Base-by-base conservation (phyloP, 2,329 filamentous ascomycete species). In the Onygenales sp. region DNA sequence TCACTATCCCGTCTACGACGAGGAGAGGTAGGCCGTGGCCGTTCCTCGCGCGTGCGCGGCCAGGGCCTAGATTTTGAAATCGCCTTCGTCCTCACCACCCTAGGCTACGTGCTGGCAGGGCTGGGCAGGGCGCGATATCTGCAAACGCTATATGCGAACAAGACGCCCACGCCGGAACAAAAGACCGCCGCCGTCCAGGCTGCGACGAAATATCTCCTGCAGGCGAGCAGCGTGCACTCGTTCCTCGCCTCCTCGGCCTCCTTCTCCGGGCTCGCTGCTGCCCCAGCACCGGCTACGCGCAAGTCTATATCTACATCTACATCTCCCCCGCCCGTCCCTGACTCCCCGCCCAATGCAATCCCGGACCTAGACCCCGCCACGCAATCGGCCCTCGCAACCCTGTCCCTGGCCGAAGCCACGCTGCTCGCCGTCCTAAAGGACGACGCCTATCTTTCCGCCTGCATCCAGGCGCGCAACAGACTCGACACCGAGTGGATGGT, bases 401-500 rank as follows among this genome's bases (percentile, higher is more conserved):
- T 96, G 2, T 83, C 89, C 0, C 77, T 93, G 35, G 89, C 91
- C 2, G 92, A 96, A 70, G 91, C 91, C 0, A 96, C 91, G 0
- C 78, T 97, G 1, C 80, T 96, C 1, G 89, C 89, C 0, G 89
- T 97, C 0, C 69, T 95, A 49, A 97, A 97, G 62, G 92, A 97
- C 65, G 93, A 98, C 64, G 90, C 92, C 0, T 97, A 96, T 64
- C 86, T 92, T 1, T 84, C 86, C 1, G 81, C 85, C 6, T 85
- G 95, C 2, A 83, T 89, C 0, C 88, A 95, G 63, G 82, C 85
- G 54, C 80, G 91, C 47, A 94, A 95, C 65, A 82, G 85, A 51
- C 83, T 85, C 60, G 89, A 91, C 68, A 89, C 81, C 57, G 92
- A 97, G 60, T 98, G 92, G 92, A 97, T 97, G 90, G 94, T 93